Conservation (phyloP, 2,329 filamentous ascomycete species). For the Xylariaceae sp. region DNA sequence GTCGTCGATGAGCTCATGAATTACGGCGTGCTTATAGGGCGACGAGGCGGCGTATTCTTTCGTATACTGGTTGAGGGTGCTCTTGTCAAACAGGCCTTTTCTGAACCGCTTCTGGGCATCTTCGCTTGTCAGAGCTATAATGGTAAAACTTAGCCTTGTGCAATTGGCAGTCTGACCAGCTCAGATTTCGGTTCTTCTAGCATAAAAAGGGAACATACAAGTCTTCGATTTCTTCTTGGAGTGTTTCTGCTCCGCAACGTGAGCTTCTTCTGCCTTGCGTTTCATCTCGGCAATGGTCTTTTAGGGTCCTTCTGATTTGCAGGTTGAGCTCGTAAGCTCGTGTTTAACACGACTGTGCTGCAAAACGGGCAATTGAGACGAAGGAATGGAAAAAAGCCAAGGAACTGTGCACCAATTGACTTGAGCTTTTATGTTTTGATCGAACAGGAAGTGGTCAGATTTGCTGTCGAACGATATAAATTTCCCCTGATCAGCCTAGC, state of each 20-base stretch:
- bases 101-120: conserved; percentile 57
- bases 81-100: conserved; percentile 57
- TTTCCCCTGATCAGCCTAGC: too few relatives aligned
- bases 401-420: too few relatives aligned
- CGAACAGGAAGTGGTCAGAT: conserved; percentile 11
- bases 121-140: conserved; percentile 41
- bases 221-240: conserved; percentile 48
- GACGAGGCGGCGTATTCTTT: conserved; percentile 56
- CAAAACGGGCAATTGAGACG: too few relatives aligned
- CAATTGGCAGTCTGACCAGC: background rate
- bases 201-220: conserved; percentile 32
- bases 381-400: too few relatives aligned
- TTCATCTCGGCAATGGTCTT: conserved; percentile 44
- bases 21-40: conserved; percentile 90
- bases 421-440: conserved; percentile 8
- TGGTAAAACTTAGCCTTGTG: conserved; percentile 11
- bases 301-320: conserved; percentile 4
- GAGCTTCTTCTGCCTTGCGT: conserved; percentile 52
- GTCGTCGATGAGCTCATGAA: conserved; percentile 73
- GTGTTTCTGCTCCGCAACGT: conserved; percentile 38
- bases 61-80: conserved; percentile 54
- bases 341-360: too few relatives aligned
- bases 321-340: too few relatives aligned
- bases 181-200: background rate
- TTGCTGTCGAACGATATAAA: conserved; percentile 3